Base-by-base conservation (phyloP, 495 filamentous ascomycete species). In the Penicillium goetzii region DNA sequence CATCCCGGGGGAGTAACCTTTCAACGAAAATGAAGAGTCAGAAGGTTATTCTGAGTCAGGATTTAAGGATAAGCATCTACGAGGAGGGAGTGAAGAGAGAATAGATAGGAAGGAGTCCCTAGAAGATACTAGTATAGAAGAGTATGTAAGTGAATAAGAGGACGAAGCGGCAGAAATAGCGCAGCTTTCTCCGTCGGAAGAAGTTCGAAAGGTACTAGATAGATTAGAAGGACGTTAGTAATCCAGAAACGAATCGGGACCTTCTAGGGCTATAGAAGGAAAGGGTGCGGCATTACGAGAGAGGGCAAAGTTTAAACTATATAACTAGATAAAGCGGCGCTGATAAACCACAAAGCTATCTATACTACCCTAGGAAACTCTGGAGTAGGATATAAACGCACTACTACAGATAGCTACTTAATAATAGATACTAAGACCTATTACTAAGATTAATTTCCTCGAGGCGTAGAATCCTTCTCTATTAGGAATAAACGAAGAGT, bases 341-440 rank as follows among this genome's bases (percentile, higher is more conserved):
- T 28, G 47, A 38, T 41, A 51, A 60, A 52, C 58, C 17, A 4
- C 26, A 14, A 50, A 40, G 30, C 41, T 52, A 23, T 60, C 58
- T 0, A 52, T 12, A 2, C 58, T 41, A 17, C 58, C 58, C 10
- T 17, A 50, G 45, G 58, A 60, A 28, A 60, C 58, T 23, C 58
- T 60, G 15, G 58, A 60, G 58, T 41, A 60, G 58, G 43, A 60
- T 36, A 60, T 60, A 51, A 60, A 60, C 45, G 30, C 43, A 52
- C 58, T 60, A 1, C 28, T 60, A 60, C 45, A 52, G 33, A 60
- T 17, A 32, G 58, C 25, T 21, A 23, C 12, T 15, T 41, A 34
- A 23, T 15, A 51, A 60, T 28, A 52, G 45, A 50, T 17, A 60
- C 10, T 28, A 34, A 60, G 45, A 52, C 58, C 15, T 51, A 25